Percentiles rank a stretch among this genome's conserved stretches.
phyloP scores from a whole-genome alignment of 768 basidiomycete species.

The Mycena maculata region DNA sequence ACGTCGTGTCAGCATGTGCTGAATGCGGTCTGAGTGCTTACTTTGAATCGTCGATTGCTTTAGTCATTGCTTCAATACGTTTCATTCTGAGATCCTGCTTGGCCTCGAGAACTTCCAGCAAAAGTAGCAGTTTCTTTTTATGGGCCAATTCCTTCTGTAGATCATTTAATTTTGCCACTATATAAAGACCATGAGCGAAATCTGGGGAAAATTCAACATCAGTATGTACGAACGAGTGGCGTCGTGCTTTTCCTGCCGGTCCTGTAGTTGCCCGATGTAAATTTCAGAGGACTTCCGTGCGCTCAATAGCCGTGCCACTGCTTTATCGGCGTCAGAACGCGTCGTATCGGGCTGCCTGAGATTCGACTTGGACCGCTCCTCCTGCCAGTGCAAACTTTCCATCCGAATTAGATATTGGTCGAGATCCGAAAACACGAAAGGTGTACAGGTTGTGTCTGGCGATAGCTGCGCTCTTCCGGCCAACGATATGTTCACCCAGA shows the following conservation, averaged over 20 bases:
- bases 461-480: slow-evolving; percentile 17
- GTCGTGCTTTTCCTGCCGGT: background rate
- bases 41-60: background rate
- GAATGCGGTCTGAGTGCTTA: background rate
- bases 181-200: background rate
- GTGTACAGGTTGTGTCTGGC: slow-evolving; percentile 11
- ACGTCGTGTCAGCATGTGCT: background rate
- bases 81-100: slow-evolving; percentile 16
- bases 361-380: slow-evolving; percentile 17
- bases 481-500: slow-evolving; percentile 31
- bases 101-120: slow-evolving; percentile 19
- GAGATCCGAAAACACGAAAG: background rate
- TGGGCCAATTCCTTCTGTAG: slow-evolving; percentile 7
- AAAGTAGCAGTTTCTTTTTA: slow-evolving; percentile 8
- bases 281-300: slow-evolving; percentile 24
- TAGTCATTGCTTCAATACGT: slow-evolving; percentile 17
- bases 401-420: background rate
- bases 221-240: background rate
- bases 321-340: slow-evolving; percentile 27
- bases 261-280: slow-evolving; percentile 9
- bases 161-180: background rate
- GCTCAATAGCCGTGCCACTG: slow-evolving; percentile 20
- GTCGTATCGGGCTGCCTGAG: slow-evolving; percentile 31
- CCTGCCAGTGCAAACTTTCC: slow-evolving; percentile 11
- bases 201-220: background rate